A percentile compares a stretch with the other conserved stretches of the same genome.
Evolutionary conservation across 345 rosid genomes (phyloP).

Genomic region (Triadica sebifera): DNA sequence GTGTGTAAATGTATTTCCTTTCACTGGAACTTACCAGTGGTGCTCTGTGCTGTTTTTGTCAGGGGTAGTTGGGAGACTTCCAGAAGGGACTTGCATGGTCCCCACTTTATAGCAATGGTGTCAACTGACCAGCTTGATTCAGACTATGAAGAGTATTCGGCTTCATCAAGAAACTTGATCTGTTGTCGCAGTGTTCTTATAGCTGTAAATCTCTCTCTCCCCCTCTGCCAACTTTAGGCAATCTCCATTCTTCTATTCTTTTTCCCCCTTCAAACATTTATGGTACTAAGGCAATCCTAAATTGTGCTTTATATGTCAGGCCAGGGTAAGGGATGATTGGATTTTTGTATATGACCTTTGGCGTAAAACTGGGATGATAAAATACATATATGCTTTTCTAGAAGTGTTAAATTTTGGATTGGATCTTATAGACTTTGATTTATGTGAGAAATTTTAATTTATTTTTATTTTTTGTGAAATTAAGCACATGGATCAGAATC

Average conservation of each 20-base stretch:
- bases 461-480: too few relatives aligned
- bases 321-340: too few relatives aligned
- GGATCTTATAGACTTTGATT: neutral
- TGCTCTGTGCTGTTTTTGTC: constrained; percentile 6
- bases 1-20: neutral
- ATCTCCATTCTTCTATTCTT: neutral
- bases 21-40: neutral
- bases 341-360: too few relatives aligned
- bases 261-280: too few relatives aligned
- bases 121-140: constrained; percentile 53
- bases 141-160: constrained; percentile 45
- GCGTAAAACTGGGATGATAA: too few relatives aligned
- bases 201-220: constrained; percentile 41
- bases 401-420: neutral
- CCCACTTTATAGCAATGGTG: constrained; percentile 64
- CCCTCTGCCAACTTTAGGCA: neutral
- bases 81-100: constrained; percentile 45
- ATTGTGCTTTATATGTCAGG: neutral
- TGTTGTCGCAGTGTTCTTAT: constrained; percentile 62
- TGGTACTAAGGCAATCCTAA: too few relatives aligned
- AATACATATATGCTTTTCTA: too few relatives aligned
- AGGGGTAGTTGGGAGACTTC: constrained; percentile 84
- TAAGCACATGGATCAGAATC: neutral
- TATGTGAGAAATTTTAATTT: neutral
- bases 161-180: constrained; percentile 54